Evolutionary conservation across 1,284 basidiomycete genomes (phyloP), one percentile per base, ranked within the genome.

Genomic region (Leccinum pachyderme): DNA sequence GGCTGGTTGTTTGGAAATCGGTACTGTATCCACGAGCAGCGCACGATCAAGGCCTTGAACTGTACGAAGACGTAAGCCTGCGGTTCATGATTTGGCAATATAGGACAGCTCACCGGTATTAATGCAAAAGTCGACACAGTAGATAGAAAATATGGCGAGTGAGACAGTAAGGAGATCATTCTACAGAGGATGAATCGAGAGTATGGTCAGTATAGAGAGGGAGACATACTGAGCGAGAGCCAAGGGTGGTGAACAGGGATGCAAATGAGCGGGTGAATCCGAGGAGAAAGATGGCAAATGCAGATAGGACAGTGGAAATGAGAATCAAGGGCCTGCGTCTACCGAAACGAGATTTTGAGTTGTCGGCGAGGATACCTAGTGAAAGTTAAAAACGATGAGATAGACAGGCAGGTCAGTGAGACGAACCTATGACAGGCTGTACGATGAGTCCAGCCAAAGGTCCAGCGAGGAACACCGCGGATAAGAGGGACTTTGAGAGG

Each of bases 401-500:
- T 12, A 41, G 39, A 24, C 29, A 9, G 24, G 7, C 27, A 22
- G n/a, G 11, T 33, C 11, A 25, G 4, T 4, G 50, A 13, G 37
- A 58, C 68, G 25, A 56, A 73, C 82, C 94, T 61, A 98, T 90
- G 48, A 97, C 70, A 1, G 96, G 96, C 69, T 98, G 96, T 61
- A 96, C 89, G 45, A 98, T 77, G 13, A 98, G 80, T 2, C 96
- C 96, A 0, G 90, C 91, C 3, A 98, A 73, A 0, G 96, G 96
- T 0, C 95, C 96, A 0, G 96, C 96, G 32, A 98, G 80, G 74
- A 98, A 97, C 15, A 98, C 95, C 28, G 93, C 79, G 5, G 94
- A 89, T 78, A 96, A 94, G 57, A 81, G 80, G 11, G 91, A 87
- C 73, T 95, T 96, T 15, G 88, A 86, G 15, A 98, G 76, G 5